A percentile compares a stretch with the other conserved stretches of the same genome.
Evolutionary conservation across 169 alveolate genomes (phyloP).

Genomic region (Fabrea salina): DNA sequence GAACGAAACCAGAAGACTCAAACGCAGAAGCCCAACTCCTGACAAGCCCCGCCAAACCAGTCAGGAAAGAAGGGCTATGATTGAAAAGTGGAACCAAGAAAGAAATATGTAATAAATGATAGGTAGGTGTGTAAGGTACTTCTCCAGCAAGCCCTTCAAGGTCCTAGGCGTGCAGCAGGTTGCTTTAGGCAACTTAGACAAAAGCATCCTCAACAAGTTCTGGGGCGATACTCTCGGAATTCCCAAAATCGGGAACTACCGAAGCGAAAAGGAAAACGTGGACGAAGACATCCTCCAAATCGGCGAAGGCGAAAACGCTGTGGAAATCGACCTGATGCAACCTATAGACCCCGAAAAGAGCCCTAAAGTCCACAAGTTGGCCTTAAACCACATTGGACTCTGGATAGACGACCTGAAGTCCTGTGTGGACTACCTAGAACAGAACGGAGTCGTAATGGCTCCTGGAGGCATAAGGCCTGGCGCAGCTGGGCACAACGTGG

Average conservation of each 20-base stretch:
- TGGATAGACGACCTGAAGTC: constrained; percentile 54
- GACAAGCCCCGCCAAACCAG: constrained; percentile 80
- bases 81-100: constrained; percentile 90
- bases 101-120: constrained; percentile 46
- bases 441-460: constrained; percentile 36
- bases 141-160: constrained; percentile 51
- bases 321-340: constrained; percentile 61
- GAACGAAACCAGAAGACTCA: constrained; percentile 46
- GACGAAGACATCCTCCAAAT: constrained; percentile 57
- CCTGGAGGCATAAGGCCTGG: constrained; percentile 63
- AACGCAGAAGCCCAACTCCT: constrained; percentile 34
- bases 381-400: constrained; percentile 57
- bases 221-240: constrained; percentile 59
- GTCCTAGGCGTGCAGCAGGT: constrained; percentile 56
- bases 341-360: constrained; percentile 65
- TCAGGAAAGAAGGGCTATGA: constrained; percentile 91
- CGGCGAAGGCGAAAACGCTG: constrained; percentile 52
- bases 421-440: constrained; percentile 54
- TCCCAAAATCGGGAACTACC: constrained; percentile 39
- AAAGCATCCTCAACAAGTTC: constrained; percentile 43
- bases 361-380: constrained; percentile 56
- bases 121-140: neutral
- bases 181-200: constrained; percentile 53
- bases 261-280: constrained; percentile 53
- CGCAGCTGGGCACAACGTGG: constrained; percentile 56